Base-by-base conservation (phyloP, 2,329 filamentous ascomycete species). In the Verticillium nubilum region DNA sequence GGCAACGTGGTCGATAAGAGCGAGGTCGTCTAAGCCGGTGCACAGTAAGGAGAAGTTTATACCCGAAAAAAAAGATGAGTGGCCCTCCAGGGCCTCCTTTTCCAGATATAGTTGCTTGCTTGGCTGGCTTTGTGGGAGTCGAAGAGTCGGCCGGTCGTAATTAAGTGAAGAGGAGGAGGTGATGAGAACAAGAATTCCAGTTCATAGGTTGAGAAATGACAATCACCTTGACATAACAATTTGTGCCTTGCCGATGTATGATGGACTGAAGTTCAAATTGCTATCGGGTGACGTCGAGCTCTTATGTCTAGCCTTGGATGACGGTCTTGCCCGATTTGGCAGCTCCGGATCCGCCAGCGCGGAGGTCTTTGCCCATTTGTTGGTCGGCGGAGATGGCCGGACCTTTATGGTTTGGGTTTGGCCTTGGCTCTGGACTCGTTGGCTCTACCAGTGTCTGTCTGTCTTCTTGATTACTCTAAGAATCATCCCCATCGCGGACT, bases 1-100 rank as follows among this genome's bases (percentile, higher is more conserved):
- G 70, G 67, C 54, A 67, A 70, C 5, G 67, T 71, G 65, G 59
- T 70, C 5, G 71, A 76, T 65, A 70, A 72, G 59, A 55, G 53
- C 33, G 64, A 64, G 52, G 66, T 67, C 59, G 70, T 70, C 58
- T 75, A 74, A 67, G 58, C 27, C 9, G 37, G 19, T 13, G 37
- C 6, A 23, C 19, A 19, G 23, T 2, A 9, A 23, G 37, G n/a
- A 23, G 37, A 47, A 10, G n/a, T 47, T 23, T 47, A 47, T 47
- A 47, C 37, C 37, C 37, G 37, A n/a, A 12, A 25, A 23, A 6
- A 19, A 47, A 47, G 37, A 42, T n/a, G n/a, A 3, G 19, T 47
- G 2, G 9, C 37, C 37, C 19, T 6, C 19, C 37, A 19, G n/a
- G 37, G 37, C 29, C 29, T 23, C 37, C n/a, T n/a, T 37, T n/a